Conservation (phyloP, 192 early-diverging fungal species). For the Nowakowskiella sp. region DNA sequence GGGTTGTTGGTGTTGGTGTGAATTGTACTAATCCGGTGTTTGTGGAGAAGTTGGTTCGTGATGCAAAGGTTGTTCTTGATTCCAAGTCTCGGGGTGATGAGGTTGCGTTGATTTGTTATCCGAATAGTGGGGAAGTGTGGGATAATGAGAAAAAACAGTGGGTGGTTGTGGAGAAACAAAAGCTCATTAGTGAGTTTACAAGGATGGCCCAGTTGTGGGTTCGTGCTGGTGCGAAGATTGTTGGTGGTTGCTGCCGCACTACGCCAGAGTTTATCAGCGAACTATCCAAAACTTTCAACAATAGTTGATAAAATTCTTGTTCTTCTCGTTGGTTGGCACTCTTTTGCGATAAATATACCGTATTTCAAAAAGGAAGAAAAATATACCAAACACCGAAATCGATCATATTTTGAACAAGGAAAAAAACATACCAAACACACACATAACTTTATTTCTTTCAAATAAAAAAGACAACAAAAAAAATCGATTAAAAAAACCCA, state of each 20-base stretch:
- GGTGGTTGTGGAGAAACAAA: conserved; percentile 5
- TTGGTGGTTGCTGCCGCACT: conserved; percentile 60
- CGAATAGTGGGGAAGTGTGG: conserved; percentile 45
- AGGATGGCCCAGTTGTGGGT: conserved; percentile 18
- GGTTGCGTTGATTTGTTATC: conserved; percentile 43
- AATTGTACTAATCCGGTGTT: conserved; percentile 53
- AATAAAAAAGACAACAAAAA: too few species aligned
- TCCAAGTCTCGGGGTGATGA: conserved; percentile 1
- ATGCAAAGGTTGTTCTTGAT: neutral
- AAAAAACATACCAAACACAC: too few species aligned
- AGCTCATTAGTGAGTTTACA: conserved; percentile 27
- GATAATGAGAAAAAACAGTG: conserved; percentile 22
- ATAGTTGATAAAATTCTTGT: too few species aligned
- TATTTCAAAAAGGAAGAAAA: too few species aligned
- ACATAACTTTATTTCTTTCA: too few species aligned
- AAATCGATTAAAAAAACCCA: too few species aligned
- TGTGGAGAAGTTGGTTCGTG: conserved; percentile 15
- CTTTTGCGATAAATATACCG: too few species aligned
- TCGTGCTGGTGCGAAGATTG: conserved; percentile 29
- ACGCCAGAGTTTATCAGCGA: conserved; percentile 46
- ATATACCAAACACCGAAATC: too few species aligned
- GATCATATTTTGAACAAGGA: too few species aligned
- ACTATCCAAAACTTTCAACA: too few species aligned
- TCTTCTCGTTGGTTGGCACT: too few species aligned
- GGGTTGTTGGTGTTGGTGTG: conserved; percentile 47